Evolutionary conservation across 108 stramenopile species (phyloP), one percentile per base, ranked within the genome.

Genomic region (Nitzschia sp.): DNA sequence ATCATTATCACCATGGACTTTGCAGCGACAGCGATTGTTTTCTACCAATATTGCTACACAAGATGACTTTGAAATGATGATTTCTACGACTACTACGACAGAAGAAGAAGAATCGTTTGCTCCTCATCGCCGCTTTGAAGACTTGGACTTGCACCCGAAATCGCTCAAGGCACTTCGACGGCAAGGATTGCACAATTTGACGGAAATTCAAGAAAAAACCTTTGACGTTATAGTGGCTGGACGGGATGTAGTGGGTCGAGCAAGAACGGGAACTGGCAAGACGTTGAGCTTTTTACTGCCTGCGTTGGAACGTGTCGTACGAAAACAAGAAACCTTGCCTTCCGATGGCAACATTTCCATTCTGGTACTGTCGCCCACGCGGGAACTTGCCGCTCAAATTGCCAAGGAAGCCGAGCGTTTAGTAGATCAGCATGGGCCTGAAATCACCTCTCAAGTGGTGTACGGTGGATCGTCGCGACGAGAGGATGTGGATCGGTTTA

Each of bases 201-300:
- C 98, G 3, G 85, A 96, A 63, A 90, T 99, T 60, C 98, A 99
- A 81, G 72, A 72, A 21, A 68, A 85, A 29, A 85, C 96, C 25
- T 92, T 88, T 56, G 86, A 85, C 45, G 83, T 75, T 2, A 88
- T 88, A 18, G 27, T 75, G 0, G 38, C 67, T 21, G 89, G 89
- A 8, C 65, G 71, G 24, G 85, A 98, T 80, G 75, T 98, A 2
- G 67, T 98, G 24, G 97, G 87, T 18, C 78, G 97, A 60, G 94
- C 98, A 23, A 82, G 95, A 47, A 99, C 99, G 0, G 99, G 99
- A 19, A 90, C 90, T 0, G 93, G 99, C 46, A 99, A 99, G 84
- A 99, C 99, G n/a, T 75, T 99, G 19, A 98, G 98, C 3, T 98
- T 98, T 78, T 92, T 97, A 24, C 74, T 99, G 33, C 99, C 99